Base-by-base conservation (phyloP, 1,284 basidiomycete genomes). In the Tilletia indica region DNA sequence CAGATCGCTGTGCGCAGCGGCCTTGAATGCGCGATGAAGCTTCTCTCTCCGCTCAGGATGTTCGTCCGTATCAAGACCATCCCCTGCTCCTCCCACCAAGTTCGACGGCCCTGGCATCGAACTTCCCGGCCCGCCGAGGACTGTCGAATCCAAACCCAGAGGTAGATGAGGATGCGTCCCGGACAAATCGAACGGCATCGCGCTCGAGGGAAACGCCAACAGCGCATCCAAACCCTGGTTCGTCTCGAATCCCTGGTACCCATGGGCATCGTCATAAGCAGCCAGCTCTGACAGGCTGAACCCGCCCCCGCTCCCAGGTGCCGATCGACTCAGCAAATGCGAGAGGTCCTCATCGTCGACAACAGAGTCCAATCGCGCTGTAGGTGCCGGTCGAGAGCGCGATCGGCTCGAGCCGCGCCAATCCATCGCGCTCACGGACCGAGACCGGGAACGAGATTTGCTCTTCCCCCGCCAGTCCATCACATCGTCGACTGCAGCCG, bases 361-460 rank as follows among this genome's bases (percentile, higher is more conserved):
- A 66, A 77, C 77, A 4, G 78, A 75, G 51, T 76, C 75, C 39
- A 81, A 68, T 3, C 77, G 73, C 49, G 49, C 39, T 47, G 70
- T 72, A 0, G 93, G 91, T 80, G 92, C 91, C 36, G 95, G 90
- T 31, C 54, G 39, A 42, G 96, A 97, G 74, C 94, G 89, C 16
- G 94, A 97, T 73, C 94, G 89, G 82, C 93, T 94, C 81, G 93
- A 90, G 21, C 92, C 91, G 61, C 94, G 89, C 94, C 95, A 97
- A 83, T 98, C 96, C 91, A 98, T 97, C 51, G 85, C 85, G 76
- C 86, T 87, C 21, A 86, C 82, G 69, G 74, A 80, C n/a, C 76
- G 78, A 88, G 87, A 83, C 21, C 71, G 88, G 83, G 77, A 85
- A 9, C 82, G 80, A 36, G 78, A 82, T 70, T 83, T 80, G 67